Conservation (phyloP, 2,329 filamentous ascomycete species). For the Trichoderma sp. region DNA sequence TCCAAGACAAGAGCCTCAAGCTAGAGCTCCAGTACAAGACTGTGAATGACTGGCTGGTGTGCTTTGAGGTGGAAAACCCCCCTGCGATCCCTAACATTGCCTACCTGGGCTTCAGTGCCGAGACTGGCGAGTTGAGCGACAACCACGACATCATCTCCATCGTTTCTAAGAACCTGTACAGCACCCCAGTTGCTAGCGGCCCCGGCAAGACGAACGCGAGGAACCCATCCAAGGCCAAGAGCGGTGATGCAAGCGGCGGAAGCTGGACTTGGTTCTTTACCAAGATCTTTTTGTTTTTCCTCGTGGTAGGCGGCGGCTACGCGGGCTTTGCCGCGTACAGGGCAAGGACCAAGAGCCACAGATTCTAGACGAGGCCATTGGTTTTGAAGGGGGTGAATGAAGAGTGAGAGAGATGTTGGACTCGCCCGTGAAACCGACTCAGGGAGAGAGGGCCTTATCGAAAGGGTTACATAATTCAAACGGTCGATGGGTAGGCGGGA, state of each 20-base stretch:
- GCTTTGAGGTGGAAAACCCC: constrained; percentile 71
- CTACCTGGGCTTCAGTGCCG: constrained; percentile 75
- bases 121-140: constrained; percentile 94
- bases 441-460: neutral
- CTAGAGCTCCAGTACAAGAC: constrained; percentile 93
- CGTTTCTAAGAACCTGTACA: constrained; percentile 84
- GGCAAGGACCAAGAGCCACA: constrained; percentile 58
- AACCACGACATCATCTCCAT: constrained; percentile 96
- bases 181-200: constrained; percentile 50
- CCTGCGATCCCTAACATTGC: constrained; percentile 75
- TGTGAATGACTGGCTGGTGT: constrained; percentile 82
- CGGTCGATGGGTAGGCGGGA: neutral
- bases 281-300: constrained; percentile 76
- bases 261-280: constrained; percentile 65
- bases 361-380: constrained; percentile 43
- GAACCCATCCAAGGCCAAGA: constrained; percentile 31
- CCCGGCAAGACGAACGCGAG: constrained; percentile 34
- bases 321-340: constrained; percentile 83
- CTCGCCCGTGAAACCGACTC: neutral
- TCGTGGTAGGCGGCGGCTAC: constrained; percentile 70
- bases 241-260: constrained; percentile 38
- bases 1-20: constrained; percentile 88
- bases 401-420: neutral
- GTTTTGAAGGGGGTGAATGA: neutral
- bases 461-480: neutral